Base-by-base conservation (phyloP, 2,329 filamentous ascomycete genomes). In the Talaromyces sp. region DNA sequence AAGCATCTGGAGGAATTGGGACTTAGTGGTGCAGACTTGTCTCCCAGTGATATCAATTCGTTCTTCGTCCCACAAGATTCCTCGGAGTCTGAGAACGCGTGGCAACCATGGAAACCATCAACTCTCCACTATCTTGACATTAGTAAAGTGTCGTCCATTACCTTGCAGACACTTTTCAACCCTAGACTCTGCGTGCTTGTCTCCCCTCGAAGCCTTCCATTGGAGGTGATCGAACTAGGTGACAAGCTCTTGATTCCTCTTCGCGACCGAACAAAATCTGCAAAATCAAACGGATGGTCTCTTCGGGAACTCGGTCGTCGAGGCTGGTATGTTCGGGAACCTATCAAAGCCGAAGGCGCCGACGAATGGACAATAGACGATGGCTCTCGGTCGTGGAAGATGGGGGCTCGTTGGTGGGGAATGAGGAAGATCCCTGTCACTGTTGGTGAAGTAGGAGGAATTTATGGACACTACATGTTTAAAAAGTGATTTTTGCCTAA, bases 341-440 rank as follows among this genome's bases (percentile, higher is more conserved):
- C 74, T 4, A 62, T 66, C 4, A 71, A 62, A 65, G 77, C 68
- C 15, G 45, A 43, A 31, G 33, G 37, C 8, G 19, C 8, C 61
- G 65, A 66, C 48, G 62, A 63, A 52, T 63, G 64, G 56, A 60
- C 59, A 31, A 53, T 65, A 1, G 84, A 88, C 68, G 81, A 86
- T 64, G 84, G 84, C 1, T 72, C 77, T 48, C 78, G 86, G 33
- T 75, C 77, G 66, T 94, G 89, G 89, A 94, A 94, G 78, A 88
- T 91, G 87, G 89, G 89, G 33, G 89, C 89, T 51, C 83, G 84
- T 65, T 89, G 85, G 76, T 93, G 89, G 89, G 89, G 89, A 37
- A 91, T 91, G 85, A 82, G 88, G 62, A 94, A 84, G 70, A 73
- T 83, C 25, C 81, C 81, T 2, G 78, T 84, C 61, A 79, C 78